Base-by-base conservation (phyloP, 2,329 filamentous ascomycete genomes). In the Hypoxylon sp. region DNA sequence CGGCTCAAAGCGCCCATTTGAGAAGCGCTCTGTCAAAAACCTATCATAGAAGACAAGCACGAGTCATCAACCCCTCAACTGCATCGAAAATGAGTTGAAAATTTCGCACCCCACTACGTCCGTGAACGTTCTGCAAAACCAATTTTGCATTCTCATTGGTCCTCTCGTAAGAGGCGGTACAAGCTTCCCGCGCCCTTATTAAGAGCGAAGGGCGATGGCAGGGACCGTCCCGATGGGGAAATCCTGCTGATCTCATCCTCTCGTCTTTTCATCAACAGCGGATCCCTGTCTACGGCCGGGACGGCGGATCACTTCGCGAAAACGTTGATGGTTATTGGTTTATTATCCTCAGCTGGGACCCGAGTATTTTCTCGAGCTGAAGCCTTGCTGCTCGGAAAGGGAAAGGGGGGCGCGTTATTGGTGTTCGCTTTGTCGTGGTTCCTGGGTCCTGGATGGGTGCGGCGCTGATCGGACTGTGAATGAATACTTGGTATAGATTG, bases 221-320 rank as follows among this genome's bases (percentile, higher is more conserved):
- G 30, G 14, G 18, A 36, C 24, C 16, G 16, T 38, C 56, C 48
- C 7, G 22, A 46, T 46, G 26, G 7, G 48, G 56, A 28, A 53
- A 48, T 38, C 18, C 11, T 53, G 56, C 48, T 48, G 56, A 60
- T 36, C 18, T 26, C 30, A 58, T 33, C 40, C 14, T 59, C 33
- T n/a, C 12, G 11, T n/a, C 8, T 14, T 14, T 18, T 22, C 18
- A 11, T 33, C 30, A 33, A 12, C 30, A 33, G 4, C 30, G 9
- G 6, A 26, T 9, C 30, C 46, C 9, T 12, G 3, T 8, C 22
- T 7, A 40, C 36, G 16, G 6, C 36, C n/a, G n/a, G 36, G 16
- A 7, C 36, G 36, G 16, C 36, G 36, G 36, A 20, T 40, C 16
- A 20, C 36, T 40, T 40, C 36, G 36, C 36, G 36, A 20, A 40